These are phyloP conservation scores for Coemansia pectinata DNA, from an alignment of 192 early-diverging fungal genomes.

Conservation along the genomic window DNA sequence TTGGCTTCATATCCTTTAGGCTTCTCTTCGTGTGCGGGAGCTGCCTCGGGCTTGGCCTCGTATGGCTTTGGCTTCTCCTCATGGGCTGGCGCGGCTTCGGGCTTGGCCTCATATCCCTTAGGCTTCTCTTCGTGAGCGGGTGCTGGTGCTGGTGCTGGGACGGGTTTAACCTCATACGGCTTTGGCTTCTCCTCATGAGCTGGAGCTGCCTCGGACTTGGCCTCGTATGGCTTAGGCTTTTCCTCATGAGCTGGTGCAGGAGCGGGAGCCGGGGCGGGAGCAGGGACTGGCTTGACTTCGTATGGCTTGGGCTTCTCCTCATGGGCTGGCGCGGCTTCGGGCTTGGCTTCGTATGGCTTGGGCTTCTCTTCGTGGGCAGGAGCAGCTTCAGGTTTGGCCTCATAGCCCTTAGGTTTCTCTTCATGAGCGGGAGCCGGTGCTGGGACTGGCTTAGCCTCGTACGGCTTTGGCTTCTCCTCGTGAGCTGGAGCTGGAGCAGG, in stretches of 20 bases:
- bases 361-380: neutral
- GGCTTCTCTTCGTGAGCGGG: neutral
- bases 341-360: neutral
- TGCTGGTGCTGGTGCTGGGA: neutral
- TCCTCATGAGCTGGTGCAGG: neutral
- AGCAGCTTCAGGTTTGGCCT: neutral
- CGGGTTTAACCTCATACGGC: neutral
- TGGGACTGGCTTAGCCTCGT: neutral
- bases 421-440: neutral
- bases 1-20: conserved; percentile 1
- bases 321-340: neutral
- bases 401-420: neutral
- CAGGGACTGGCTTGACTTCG: neutral
- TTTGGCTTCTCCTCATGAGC: neutral
- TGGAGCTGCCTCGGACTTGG: neutral
- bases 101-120: neutral
- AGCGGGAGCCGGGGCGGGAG: too few relatives aligned
- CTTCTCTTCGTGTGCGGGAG: neutral
- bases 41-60: neutral
- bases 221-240: neutral
- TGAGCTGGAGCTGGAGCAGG: neutral
- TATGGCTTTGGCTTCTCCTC: conserved; percentile 3
- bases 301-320: neutral
- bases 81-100: neutral
- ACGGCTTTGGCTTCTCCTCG: conserved; percentile 1